Percentiles rank a stretch among this genome's conserved stretches.
These are phyloP conservation scores for Cutaneotrichosporon mucoides DNA, from an alignment of 1,284 basidiomycete genomes.

Conservation along the genomic window DNA sequence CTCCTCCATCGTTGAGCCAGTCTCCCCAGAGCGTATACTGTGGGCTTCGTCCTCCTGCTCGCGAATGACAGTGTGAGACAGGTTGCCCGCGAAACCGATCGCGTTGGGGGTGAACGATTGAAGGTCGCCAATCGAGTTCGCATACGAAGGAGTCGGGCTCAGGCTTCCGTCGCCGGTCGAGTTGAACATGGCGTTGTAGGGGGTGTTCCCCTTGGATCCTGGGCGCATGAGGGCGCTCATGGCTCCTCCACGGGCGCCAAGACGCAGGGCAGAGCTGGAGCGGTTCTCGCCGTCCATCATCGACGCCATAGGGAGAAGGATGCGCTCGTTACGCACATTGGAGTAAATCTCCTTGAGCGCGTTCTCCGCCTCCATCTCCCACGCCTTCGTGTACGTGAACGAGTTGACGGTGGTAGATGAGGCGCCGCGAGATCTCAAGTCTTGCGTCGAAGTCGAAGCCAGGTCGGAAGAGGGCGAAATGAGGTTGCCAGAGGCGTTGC, in stretches of 20 bases:
- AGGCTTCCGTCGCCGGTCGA: slow-evolving; percentile 65
- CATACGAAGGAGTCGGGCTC: slow-evolving; percentile 82
- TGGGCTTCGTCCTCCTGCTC: slow-evolving; percentile 88
- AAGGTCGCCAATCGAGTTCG: slow-evolving; percentile 77
- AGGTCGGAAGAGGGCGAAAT: slow-evolving; percentile 23
- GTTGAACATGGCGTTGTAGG: slow-evolving; percentile 27
- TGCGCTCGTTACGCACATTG: slow-evolving; percentile 84
- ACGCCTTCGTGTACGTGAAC: slow-evolving; percentile 49
- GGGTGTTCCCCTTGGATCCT: slow-evolving; percentile 20
- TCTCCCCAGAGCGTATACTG: slow-evolving; percentile 60
- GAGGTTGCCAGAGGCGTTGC: slow-evolving; percentile 30
- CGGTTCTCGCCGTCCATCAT: slow-evolving; percentile 36
- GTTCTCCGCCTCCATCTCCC: slow-evolving; percentile 80
- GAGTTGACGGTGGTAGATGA: slow-evolving; percentile 38
- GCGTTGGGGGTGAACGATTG: slow-evolving; percentile 59
- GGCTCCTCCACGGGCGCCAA: slow-evolving; percentile 16
- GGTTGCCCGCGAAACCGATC: slow-evolving; percentile 89
- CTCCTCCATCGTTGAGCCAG: slow-evolving; percentile 51
- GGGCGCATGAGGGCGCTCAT: slow-evolving; percentile 1
- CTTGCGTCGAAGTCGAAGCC: slow-evolving; percentile 20
- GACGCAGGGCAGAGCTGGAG: slow-evolving; percentile 11
- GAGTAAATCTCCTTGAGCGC: slow-evolving; percentile 92
- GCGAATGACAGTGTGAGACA: slow-evolving; percentile 91
- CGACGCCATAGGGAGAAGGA: slow-evolving; percentile 66
- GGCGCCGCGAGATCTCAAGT: slow-evolving; percentile 17